Conservation (phyloP, 768 basidiomycete species). For the Collybia sp. region DNA sequence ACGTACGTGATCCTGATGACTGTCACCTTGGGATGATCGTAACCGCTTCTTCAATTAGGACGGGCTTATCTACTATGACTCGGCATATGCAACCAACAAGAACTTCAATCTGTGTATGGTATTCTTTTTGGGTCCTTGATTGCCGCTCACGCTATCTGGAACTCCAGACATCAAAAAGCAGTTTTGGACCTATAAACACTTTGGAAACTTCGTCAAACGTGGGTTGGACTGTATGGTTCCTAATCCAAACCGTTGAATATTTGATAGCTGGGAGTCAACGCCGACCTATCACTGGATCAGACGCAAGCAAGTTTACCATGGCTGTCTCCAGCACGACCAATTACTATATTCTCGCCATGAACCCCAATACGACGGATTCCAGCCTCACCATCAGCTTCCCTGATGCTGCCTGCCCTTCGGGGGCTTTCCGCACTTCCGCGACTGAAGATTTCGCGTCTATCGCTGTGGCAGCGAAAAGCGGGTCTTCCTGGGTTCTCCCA, state of each 20-base stretch:
- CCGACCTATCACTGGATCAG: constrained; percentile 24
- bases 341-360: constrained; percentile 29
- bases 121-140: background rate
- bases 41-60: constrained; percentile 14
- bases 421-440: constrained; percentile 24
- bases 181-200: constrained; percentile 35
- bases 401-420: constrained; percentile 21
- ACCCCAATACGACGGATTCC: constrained; percentile 22
- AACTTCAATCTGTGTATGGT: constrained; percentile 29
- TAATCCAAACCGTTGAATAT: background rate
- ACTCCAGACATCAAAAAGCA: constrained; percentile 29
- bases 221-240: constrained; percentile 5
- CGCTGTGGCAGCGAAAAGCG: constrained; percentile 17
- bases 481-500: constrained; percentile 20
- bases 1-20: constrained; percentile 16
- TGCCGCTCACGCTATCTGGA: background rate
- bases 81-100: constrained; percentile 29
- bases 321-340: constrained; percentile 22
- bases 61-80: constrained; percentile 36
- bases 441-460: constrained; percentile 28
- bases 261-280: constrained; percentile 30
- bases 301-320: constrained; percentile 24
- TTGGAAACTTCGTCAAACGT: constrained; percentile 37
- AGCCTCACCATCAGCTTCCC: constrained; percentile 28
- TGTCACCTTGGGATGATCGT: background rate